Evolutionary conservation across 2,329 filamentous ascomycete genomes (phyloP).

Genomic region (Fusarium goolgardi): DNA sequence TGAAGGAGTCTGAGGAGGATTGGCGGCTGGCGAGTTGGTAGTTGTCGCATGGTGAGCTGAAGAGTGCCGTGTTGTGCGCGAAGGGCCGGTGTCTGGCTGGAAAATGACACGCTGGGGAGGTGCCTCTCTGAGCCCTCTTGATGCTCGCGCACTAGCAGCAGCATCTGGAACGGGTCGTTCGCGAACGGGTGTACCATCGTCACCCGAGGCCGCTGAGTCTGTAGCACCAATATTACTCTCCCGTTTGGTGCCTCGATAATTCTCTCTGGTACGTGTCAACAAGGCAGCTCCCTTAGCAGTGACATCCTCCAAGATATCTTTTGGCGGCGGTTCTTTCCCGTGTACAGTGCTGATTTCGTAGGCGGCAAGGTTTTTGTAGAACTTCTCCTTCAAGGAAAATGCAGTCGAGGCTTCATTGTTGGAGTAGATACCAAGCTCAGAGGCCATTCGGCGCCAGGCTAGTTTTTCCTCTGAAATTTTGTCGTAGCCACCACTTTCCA

Average conservation of each 20-base stretch:
- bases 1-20: slow-evolving; percentile 46
- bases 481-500: slow-evolving; percentile 85
- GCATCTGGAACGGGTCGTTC: slow-evolving; percentile 64
- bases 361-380: slow-evolving; percentile 89
- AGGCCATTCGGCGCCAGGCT: slow-evolving; percentile 83
- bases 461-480: slow-evolving; percentile 85
- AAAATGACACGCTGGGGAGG: slow-evolving; percentile 87
- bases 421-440: slow-evolving; percentile 79
- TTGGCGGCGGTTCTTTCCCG: slow-evolving; percentile 83
- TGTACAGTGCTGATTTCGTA: slow-evolving; percentile 86
- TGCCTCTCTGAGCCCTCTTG: slow-evolving; percentile 79
- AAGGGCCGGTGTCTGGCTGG: slow-evolving; percentile 78
- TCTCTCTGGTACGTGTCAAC: slow-evolving; percentile 82
- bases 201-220: slow-evolving; percentile 69
- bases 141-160: slow-evolving; percentile 67
- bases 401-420: slow-evolving; percentile 84
- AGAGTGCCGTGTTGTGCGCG: slow-evolving; percentile 71
- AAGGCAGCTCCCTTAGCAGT: slow-evolving; percentile 86
- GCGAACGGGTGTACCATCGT: slow-evolving; percentile 68
- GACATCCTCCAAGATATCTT: slow-evolving; percentile 87
- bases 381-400: slow-evolving; percentile 86
- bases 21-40: slow-evolving; percentile 46
- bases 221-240: slow-evolving; percentile 62
- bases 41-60: slow-evolving; percentile 56
- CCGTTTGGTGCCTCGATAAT: slow-evolving; percentile 68